Evolutionary conservation across 2,329 filamentous ascomycete genomes (phyloP).

Genomic region (Cucurbitaria berberidis): DNA sequence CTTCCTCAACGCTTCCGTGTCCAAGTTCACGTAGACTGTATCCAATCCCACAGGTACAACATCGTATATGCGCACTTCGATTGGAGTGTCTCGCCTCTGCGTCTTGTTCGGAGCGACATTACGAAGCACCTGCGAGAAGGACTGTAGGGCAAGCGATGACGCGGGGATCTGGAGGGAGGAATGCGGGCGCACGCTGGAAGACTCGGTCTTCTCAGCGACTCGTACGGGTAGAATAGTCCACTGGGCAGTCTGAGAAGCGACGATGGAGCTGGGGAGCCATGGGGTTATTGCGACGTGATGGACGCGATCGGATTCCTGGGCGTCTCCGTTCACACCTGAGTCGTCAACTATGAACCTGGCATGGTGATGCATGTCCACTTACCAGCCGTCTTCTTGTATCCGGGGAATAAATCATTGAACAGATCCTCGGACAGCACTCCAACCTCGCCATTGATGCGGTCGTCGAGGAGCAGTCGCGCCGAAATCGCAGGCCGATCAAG

Average conservation of each 20-base stretch:
- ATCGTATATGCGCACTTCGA: slow-evolving; percentile 84
- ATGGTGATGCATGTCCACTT: neutral
- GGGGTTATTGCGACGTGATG: slow-evolving; percentile 75
- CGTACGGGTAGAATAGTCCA: slow-evolving; percentile 88
- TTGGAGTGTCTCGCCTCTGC: slow-evolving; percentile 73
- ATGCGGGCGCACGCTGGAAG: slow-evolving; percentile 59
- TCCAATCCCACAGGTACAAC: slow-evolving; percentile 81
- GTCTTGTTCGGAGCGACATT: slow-evolving; percentile 77
- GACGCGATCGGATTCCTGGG: slow-evolving; percentile 17
- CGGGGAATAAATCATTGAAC: slow-evolving; percentile 78
- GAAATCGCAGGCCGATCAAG: slow-evolving; percentile 75
- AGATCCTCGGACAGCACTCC: slow-evolving; percentile 88
- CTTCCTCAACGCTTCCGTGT: slow-evolving; percentile 78
- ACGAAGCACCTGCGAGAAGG: slow-evolving; percentile 76
- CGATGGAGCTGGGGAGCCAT: slow-evolving; percentile 65
- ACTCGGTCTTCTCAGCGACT: slow-evolving; percentile 43
- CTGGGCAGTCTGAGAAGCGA: slow-evolving; percentile 63
- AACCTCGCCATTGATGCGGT: slow-evolving; percentile 82
- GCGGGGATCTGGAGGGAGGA: slow-evolving; percentile 82
- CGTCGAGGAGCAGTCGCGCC: slow-evolving; percentile 82
- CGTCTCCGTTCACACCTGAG: slow-evolving; percentile 12
- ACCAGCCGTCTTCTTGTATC: slow-evolving; percentile 12
- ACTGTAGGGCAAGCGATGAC: slow-evolving; percentile 74
- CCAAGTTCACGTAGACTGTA: slow-evolving; percentile 84
- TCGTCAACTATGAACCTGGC: slow-evolving; percentile 3